A percentile compares a stretch with the other conserved stretches of the same genome.
These are phyloP conservation scores for Erysimum cheiri DNA, from an alignment of 441 rosid genomes.

Conservation along the genomic window DNA sequence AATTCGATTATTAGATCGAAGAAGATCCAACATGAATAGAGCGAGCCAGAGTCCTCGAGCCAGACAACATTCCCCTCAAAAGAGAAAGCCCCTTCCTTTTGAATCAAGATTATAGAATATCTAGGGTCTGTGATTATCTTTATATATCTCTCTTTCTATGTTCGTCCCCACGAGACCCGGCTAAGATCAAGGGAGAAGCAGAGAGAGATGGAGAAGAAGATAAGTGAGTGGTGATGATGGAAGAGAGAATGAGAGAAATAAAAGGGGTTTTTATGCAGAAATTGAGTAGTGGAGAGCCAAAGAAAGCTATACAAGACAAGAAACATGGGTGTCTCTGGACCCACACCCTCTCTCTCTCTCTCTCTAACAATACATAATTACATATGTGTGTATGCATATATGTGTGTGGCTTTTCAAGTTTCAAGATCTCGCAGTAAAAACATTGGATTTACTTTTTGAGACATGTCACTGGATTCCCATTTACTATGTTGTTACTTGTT, in stretches of 20 bases:
- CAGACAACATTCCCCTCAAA: constrained; percentile 98
- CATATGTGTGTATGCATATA: neutral
- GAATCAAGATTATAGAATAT: neutral
- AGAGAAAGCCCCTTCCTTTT: constrained; percentile 47
- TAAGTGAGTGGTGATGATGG: constrained; percentile 56
- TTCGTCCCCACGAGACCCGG: constrained; percentile 71
- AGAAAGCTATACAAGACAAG: constrained; percentile 52
- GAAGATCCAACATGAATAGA: constrained; percentile 33
- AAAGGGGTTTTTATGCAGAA: constrained; percentile 56
- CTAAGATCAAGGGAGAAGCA: constrained; percentile 67
- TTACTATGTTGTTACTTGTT: constrained; percentile 44
- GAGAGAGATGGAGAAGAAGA: constrained; percentile 40
- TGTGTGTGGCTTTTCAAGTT: constrained; percentile 38
- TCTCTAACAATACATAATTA: neutral
- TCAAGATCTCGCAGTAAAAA: constrained; percentile 43
- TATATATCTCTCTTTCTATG: constrained; percentile 25
- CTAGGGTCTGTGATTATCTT: constrained; percentile 34
- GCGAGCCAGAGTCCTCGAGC: constrained; percentile 75
- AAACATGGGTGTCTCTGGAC: constrained; percentile 45
- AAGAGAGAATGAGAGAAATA: constrained; percentile 51
- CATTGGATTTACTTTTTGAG: constrained; percentile 46
- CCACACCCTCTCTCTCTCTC: constrained; percentile 39
- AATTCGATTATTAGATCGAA: constrained; percentile 28
- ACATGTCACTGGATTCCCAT: constrained; percentile 46
- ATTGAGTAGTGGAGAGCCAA: constrained; percentile 57